Conservation (phyloP, 2,329 filamentous ascomycete genomes). For the Tolypocladium endophyticum region DNA sequence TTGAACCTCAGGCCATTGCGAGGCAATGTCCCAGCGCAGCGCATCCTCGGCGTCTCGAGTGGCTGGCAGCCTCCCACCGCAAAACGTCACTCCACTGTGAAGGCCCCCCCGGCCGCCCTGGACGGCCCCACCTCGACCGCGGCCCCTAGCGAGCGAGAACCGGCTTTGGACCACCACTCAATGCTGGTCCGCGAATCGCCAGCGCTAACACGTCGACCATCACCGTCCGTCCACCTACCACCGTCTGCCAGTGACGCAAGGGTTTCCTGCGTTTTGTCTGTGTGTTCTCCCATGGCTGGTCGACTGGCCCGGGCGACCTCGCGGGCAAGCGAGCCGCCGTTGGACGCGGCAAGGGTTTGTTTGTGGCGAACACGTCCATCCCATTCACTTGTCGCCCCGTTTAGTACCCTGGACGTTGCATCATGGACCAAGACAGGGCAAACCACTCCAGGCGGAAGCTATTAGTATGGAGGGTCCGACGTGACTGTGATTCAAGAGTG, state of each 20-base stretch:
- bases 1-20: no score
- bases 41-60: background rate
- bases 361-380: background rate
- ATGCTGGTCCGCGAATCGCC: background rate
- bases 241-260: background rate
- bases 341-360: background rate
- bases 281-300: background rate
- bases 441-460: background rate
- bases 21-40: background rate
- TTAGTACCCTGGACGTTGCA: background rate
- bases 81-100: background rate
- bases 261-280: background rate
- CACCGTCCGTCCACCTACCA: background rate
- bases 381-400: background rate
- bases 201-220: background rate
- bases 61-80: background rate
- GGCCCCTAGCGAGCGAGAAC: background rate
- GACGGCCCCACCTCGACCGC: background rate
- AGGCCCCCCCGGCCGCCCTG: background rate
- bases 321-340: background rate
- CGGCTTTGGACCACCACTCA: background rate
- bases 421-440: background rate
- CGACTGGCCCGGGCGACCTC: background rate
- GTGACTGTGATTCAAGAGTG: background rate
- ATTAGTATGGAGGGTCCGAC: background rate